A percentile compares a stretch with the other conserved stretches of the same genome.
Evolutionary conservation across 2,329 filamentous ascomycete genomes (phyloP).

Genomic region (Laburnicola sp.): DNA sequence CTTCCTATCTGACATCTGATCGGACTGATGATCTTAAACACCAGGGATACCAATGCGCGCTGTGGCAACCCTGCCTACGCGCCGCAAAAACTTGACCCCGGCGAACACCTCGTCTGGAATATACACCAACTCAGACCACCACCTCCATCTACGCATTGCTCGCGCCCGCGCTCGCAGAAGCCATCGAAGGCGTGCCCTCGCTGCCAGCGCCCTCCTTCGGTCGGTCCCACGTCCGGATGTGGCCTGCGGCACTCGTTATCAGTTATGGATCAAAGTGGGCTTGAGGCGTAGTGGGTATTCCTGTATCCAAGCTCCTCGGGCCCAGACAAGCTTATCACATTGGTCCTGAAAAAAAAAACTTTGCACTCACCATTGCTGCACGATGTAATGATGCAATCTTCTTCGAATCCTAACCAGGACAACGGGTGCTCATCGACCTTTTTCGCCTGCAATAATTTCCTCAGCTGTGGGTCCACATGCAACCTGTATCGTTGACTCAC

Average conservation of each 20-base stretch:
- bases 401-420: slow-evolving; percentile 89
- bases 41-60: slow-evolving; percentile 7
- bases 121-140: no score
- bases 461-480: slow-evolving; percentile 6
- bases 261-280: slow-evolving; percentile 10
- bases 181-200: slow-evolving; percentile 36
- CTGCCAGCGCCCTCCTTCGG: slow-evolving; percentile 55
- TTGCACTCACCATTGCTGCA: slow-evolving; percentile 77
- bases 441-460: slow-evolving; percentile 64
- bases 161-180: slow-evolving; percentile 29
- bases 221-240: slow-evolving; percentile 74
- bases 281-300: slow-evolving; percentile 25
- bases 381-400: slow-evolving; percentile 89
- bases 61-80: neutral
- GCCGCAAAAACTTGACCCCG: no score
- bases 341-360: slow-evolving; percentile 15
- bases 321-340: slow-evolving; percentile 29
- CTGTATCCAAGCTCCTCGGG: slow-evolving; percentile 26
- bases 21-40: slow-evolving; percentile 10
- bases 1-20: neutral
- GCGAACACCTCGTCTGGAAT: no score
- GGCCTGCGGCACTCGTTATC: slow-evolving; percentile 56
- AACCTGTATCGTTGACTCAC: slow-evolving; percentile 53
- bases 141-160: slow-evolving; percentile 1
- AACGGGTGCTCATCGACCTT: slow-evolving; percentile 82